Conservation (phyloP, 2,329 filamentous ascomycete genomes). For the Talaromyces sp. region DNA sequence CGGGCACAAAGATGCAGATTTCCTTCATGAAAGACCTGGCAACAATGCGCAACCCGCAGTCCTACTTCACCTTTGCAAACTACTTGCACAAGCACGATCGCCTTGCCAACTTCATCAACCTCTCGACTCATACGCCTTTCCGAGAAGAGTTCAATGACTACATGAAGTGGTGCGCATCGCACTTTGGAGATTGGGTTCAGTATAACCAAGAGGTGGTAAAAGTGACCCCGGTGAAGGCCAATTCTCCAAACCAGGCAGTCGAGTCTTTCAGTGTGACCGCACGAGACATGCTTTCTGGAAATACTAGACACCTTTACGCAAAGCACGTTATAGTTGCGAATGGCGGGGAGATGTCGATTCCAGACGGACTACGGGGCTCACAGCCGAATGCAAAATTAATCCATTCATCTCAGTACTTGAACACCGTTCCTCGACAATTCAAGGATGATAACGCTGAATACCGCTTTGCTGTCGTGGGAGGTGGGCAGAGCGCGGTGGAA, state of each 20-base stretch:
- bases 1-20: constrained; percentile 12
- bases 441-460: constrained; percentile 1
- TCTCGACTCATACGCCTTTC: constrained; percentile 12
- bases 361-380: background rate
- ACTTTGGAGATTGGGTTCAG: constrained; percentile 6
- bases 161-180: constrained; percentile 12
- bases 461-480: constrained; percentile 8
- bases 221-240: constrained; percentile 1
- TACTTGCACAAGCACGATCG: constrained; percentile 10
- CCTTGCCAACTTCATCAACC: constrained; percentile 10
- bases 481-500: constrained; percentile 12
- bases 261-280: constrained; percentile 5
- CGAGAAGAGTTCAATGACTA: constrained; percentile 13
- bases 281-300: constrained; percentile 1
- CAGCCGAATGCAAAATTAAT: background rate
- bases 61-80: constrained; percentile 11
- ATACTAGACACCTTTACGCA: background rate
- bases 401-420: constrained; percentile 11
- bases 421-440: background rate
- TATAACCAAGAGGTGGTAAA: constrained; percentile 10
- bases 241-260: background rate
- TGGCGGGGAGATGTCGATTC: constrained; percentile 10
- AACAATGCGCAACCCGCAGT: constrained; percentile 12
- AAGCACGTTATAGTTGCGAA: constrained; percentile 12
- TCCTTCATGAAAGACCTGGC: constrained; percentile 13